Evolutionary conservation across 805 yeast genomes (phyloP).

Genomic region (Kodamaea nitidulidarum): DNA sequence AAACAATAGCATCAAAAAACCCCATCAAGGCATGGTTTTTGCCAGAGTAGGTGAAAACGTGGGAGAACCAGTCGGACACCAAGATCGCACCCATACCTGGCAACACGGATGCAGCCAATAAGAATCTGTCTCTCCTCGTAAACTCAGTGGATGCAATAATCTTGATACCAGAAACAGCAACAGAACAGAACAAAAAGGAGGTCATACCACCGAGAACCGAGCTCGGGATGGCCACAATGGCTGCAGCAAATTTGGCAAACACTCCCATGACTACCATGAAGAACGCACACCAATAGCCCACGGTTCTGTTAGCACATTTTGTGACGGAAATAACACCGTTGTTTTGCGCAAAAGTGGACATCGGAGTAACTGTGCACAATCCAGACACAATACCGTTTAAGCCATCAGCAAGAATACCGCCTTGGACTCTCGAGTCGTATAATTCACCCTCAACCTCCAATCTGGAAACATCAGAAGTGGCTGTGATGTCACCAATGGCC

Average conservation of each 20-base stretch:
- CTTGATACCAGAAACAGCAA: slow-evolving; percentile 69
- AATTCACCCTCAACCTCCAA: slow-evolving; percentile 75
- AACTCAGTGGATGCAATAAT: slow-evolving; percentile 60
- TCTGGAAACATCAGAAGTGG: slow-evolving; percentile 88
- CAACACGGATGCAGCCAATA: slow-evolving; percentile 59
- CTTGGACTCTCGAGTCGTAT: slow-evolving; percentile 85
- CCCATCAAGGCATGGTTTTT: slow-evolving; percentile 53
- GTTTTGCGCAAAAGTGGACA: slow-evolving; percentile 91
- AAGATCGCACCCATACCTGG: slow-evolving; percentile 67
- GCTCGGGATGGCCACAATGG: slow-evolving; percentile 77
- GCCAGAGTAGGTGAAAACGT: slow-evolving; percentile 66
- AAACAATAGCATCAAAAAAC: slow-evolving; percentile 61
- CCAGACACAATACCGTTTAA: slow-evolving; percentile 74
- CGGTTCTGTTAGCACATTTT: slow-evolving; percentile 81
- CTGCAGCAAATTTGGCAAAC: slow-evolving; percentile 47
- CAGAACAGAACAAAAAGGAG: slow-evolving; percentile 69
- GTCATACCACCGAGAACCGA: slow-evolving; percentile 84
- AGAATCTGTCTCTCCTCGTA: slow-evolving; percentile 70
- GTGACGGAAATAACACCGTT: slow-evolving; percentile 93
- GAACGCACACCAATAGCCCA: slow-evolving; percentile 77
- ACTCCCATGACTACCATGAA: slow-evolving; percentile 83
- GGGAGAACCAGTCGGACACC: slow-evolving; percentile 60
- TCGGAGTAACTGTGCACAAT: slow-evolving; percentile 79
- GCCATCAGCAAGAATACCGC: slow-evolving; percentile 90
- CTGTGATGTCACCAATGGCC: slow-evolving; percentile 92